Conservation (phyloP, 192 early-diverging fungal genomes). For the Gryganskiella cystojenkinii region DNA sequence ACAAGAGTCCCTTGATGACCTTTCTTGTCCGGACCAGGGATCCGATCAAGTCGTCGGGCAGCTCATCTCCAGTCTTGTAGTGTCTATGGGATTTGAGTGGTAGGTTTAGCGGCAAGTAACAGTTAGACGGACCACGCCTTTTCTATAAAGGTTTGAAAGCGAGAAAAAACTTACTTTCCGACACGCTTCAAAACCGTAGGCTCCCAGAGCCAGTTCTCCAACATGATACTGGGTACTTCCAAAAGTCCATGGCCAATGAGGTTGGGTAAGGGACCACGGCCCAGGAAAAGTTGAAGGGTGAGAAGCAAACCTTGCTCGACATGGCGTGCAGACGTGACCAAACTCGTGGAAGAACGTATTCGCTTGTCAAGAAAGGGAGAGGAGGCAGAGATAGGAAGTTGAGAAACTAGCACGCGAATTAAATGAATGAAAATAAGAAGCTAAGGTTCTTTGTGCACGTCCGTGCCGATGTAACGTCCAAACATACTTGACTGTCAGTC, state of each 20-base stretch:
- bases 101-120: too few relatives aligned
- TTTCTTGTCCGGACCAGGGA: slow-evolving; percentile 78
- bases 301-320: slow-evolving; percentile 51
- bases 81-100: slow-evolving; percentile 64
- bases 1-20: slow-evolving; percentile 76
- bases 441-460: too few relatives aligned
- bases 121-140: too few relatives aligned
- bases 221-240: slow-evolving; percentile 91
- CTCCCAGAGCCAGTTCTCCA: slow-evolving; percentile 88
- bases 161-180: slow-evolving; percentile 21
- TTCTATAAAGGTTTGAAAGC: too few relatives aligned
- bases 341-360: slow-evolving; percentile 88
- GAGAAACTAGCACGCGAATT: too few relatives aligned
- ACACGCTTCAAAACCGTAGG: slow-evolving; percentile 59
- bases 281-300: slow-evolving; percentile 79
- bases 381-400: too few relatives aligned
- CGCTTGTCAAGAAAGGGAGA: too few relatives aligned
- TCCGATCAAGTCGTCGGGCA: slow-evolving; percentile 77
- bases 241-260: slow-evolving; percentile 85
- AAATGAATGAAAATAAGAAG: too few relatives aligned
- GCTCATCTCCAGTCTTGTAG: slow-evolving; percentile 74
- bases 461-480: too few relatives aligned
- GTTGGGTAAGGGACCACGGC: slow-evolving; percentile 83
- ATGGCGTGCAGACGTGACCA: slow-evolving; percentile 65
- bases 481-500: too few relatives aligned